Conservation (phyloP, 2,329 filamentous ascomycete species). For the Aspergillus thermomutatus region DNA sequence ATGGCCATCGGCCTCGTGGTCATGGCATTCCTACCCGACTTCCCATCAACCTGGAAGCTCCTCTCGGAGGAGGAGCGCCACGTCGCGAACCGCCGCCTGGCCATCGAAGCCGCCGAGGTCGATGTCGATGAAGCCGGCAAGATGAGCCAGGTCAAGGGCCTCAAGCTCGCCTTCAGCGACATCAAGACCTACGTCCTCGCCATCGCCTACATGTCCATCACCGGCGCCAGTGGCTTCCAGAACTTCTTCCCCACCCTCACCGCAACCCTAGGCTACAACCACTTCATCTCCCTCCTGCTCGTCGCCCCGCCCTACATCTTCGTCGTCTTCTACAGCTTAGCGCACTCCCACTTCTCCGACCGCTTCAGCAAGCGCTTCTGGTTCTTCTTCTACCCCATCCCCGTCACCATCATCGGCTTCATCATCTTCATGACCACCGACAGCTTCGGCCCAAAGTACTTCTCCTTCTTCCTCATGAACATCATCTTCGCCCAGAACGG, state of each 20-base stretch:
- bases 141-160: conserved; percentile 48
- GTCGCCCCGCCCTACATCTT: conserved; percentile 55
- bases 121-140: conserved; percentile 49
- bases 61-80: conserved; percentile 45
- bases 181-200: conserved; percentile 47
- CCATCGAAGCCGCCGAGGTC: conserved; percentile 49
- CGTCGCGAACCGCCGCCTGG: conserved; percentile 48
- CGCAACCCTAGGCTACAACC: conserved; percentile 41
- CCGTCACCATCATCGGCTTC: conserved; percentile 50
- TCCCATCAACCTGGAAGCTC: conserved; percentile 44
- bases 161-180: conserved; percentile 52
- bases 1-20: conserved; percentile 32
- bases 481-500: conserved; percentile 56
- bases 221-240: conserved; percentile 51
- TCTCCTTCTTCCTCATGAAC: conserved; percentile 55
- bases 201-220: conserved; percentile 49
- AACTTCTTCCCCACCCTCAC: conserved; percentile 57
- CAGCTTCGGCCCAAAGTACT: conserved; percentile 53
- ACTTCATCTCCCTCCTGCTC: conserved; percentile 50
- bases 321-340: conserved; percentile 49
- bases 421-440: conserved; percentile 54
- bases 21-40: conserved; percentile 37
- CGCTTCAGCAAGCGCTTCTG: conserved; percentile 47
- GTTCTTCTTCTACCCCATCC: conserved; percentile 53
- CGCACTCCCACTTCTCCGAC: conserved; percentile 46